Percentiles rank a stretch among this genome's conserved stretches.
Evolutionary conservation across 176 grass and related monocot genomes (phyloP).

Genomic region (Carex cristatella): DNA sequence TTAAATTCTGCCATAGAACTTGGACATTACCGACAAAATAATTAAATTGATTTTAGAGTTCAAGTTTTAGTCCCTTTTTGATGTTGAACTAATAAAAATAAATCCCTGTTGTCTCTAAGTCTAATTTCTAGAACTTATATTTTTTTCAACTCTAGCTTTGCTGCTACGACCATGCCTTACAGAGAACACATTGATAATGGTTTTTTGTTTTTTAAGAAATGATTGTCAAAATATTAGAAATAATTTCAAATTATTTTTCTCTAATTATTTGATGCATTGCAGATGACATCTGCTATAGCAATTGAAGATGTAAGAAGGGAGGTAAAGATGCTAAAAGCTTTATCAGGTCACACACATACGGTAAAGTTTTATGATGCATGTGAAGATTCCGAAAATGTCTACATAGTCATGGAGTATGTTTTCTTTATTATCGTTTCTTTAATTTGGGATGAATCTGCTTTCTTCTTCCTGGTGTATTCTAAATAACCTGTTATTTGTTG

Average conservation of each 20-base stretch:
- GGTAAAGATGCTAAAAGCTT: conserved; percentile 91
- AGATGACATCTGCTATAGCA: conserved; percentile 97
- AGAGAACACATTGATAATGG: neutral
- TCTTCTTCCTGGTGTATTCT: neutral
- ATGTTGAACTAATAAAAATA: neutral
- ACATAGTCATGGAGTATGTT: conserved; percentile 99
- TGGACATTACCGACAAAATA: neutral
- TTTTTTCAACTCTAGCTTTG: neutral
- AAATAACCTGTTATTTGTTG: neutral
- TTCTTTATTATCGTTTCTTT: conserved; percentile 13
- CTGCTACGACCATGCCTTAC: neutral
- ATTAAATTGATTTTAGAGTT: neutral
- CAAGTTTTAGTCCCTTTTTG: neutral
- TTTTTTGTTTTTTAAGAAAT: neutral
- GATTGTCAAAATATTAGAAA: neutral
- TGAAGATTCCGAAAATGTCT: conserved; percentile 85
- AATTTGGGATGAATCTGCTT: neutral
- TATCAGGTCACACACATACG: conserved; percentile 80
- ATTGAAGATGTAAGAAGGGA: conserved; percentile 99
- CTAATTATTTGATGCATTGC: conserved; percentile 18
- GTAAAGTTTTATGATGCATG: conserved; percentile 98
- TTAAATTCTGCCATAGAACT: neutral
- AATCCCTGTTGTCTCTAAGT: neutral
- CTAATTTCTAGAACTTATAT: neutral
- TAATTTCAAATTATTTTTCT: neutral